Conservation (phyloP, 2,329 filamentous ascomycete genomes). For the Teratosphaeriaceae sp. region DNA sequence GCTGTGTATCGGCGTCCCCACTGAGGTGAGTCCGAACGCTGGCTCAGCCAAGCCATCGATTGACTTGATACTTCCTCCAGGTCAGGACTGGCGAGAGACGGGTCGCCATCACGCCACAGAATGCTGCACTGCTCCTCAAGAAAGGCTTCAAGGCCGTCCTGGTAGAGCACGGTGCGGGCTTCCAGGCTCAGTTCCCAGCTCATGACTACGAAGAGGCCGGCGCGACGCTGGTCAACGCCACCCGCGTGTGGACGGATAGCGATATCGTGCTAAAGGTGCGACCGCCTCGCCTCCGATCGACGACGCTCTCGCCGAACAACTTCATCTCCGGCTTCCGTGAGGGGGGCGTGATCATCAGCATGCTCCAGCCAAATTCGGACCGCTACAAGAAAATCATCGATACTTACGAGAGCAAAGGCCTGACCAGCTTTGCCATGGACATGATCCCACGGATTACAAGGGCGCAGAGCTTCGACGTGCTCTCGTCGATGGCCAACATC, state of each 20-base stretch:
- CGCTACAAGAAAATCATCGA: slow-evolving; percentile 73
- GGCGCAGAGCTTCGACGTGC: slow-evolving; percentile 79
- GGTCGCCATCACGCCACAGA: slow-evolving; percentile 77
- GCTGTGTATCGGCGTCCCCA: slow-evolving; percentile 71
- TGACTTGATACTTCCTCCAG: too few relatives aligned
- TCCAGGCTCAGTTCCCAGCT: slow-evolving; percentile 69
- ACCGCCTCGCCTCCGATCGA: slow-evolving; percentile 55
- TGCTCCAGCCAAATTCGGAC: slow-evolving; percentile 62
- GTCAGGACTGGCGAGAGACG: slow-evolving; percentile 70
- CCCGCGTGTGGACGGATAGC: slow-evolving; percentile 64
- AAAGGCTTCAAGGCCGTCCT: slow-evolving; percentile 75
- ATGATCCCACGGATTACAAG: slow-evolving; percentile 86
- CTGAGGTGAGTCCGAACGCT: slow-evolving; percentile 57
- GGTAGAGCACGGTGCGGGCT: slow-evolving; percentile 74
- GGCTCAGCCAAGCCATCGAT: too few relatives aligned
- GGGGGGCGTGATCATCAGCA: slow-evolving; percentile 70
- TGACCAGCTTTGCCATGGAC: slow-evolving; percentile 84
- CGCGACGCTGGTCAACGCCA: slow-evolving; percentile 65
- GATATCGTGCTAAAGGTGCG: slow-evolving; percentile 83
- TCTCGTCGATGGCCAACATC: slow-evolving; percentile 90
- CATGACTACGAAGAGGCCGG: slow-evolving; percentile 71
- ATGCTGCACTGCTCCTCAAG: slow-evolving; percentile 73
- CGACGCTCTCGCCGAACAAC: slow-evolving; percentile 38
- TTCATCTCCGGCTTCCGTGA: slow-evolving; percentile 64
- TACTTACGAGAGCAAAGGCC: slow-evolving; percentile 61